Conservation (phyloP, 164 flowering plant genomes). For the Tetracentron sinense region DNA sequence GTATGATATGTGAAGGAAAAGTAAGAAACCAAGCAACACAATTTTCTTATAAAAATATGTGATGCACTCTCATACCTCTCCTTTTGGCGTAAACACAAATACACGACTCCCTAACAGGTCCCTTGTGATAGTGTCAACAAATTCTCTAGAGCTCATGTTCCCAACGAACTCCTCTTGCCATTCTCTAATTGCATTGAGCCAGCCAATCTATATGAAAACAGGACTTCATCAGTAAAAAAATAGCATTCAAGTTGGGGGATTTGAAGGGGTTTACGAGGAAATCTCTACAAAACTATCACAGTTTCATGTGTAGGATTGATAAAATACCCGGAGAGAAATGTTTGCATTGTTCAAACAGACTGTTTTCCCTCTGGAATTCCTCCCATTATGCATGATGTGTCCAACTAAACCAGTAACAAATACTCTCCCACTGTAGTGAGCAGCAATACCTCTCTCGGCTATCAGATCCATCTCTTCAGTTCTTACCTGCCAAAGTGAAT, state of each 20-base stretch:
- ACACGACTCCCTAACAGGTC: constrained; percentile 95
- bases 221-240: constrained; percentile 21
- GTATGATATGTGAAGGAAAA: constrained; percentile 11
- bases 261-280: constrained; percentile 6
- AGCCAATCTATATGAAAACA: constrained; percentile 67
- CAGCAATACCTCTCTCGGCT: constrained; percentile 97
- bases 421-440: constrained; percentile 86
- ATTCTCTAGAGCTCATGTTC: constrained; percentile 97
- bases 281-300: constrained; percentile 10
- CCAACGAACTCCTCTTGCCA: constrained; percentile 99
- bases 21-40: neutral
- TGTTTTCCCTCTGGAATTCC: constrained; percentile 61
- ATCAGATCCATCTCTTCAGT: constrained; percentile 98
- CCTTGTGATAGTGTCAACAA: constrained; percentile 86
- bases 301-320: neutral
- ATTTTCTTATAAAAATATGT: neutral
- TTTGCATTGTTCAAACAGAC: constrained; percentile 79
- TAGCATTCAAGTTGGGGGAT: constrained; percentile 13
- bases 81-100: constrained; percentile 95
- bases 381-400: constrained; percentile 47
- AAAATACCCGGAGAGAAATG: constrained; percentile 83
- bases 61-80: constrained; percentile 56
- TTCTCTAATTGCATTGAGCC: constrained; percentile 98
- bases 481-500: constrained; percentile 57
- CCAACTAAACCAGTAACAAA: constrained; percentile 63